Conservation (phyloP, 257 asterid genomes). For the Gentiana dahurica region DNA sequence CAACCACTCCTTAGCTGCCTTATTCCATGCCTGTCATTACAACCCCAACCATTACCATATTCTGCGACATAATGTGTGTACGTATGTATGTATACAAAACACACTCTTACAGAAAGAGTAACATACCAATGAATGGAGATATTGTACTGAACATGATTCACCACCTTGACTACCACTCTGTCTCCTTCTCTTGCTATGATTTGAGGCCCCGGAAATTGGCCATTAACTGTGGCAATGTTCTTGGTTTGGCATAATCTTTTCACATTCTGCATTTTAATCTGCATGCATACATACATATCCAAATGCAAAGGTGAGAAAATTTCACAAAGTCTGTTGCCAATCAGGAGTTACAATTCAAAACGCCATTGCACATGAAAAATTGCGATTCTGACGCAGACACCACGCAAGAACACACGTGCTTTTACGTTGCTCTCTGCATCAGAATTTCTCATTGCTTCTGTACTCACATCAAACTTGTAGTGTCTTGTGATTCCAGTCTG, state of each 20-base stretch:
- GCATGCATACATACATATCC: not conserved
- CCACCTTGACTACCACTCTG: slow-evolving; percentile 37
- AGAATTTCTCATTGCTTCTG: no score
- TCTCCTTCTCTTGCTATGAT: slow-evolving; percentile 64
- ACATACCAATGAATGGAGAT: slow-evolving; percentile 49
- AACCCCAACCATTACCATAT: no score
- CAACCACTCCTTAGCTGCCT: slow-evolving; percentile 54
- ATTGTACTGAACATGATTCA: slow-evolving; percentile 46
- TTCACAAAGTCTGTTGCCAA: not conserved
- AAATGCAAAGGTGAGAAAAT: not conserved
- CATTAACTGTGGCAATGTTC: slow-evolving; percentile 54
- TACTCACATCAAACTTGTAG: slow-evolving; percentile 41
- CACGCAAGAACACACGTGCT: no score
- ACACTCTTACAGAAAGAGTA: no score
- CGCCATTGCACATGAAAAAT: not conserved
- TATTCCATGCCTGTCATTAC: slow-evolving; percentile 46
- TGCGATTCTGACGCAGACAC: no score
- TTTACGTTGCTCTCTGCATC: no score
- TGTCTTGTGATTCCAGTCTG: slow-evolving; percentile 34
- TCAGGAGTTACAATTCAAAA: not conserved
- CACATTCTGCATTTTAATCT: slow-evolving; percentile 46
- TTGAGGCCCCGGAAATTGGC: slow-evolving; percentile 57
- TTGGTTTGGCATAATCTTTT: slow-evolving; percentile 49
- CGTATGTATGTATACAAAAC: no score
- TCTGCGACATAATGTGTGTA: no score